A percentile compares a stretch with the other conserved stretches of the same genome.
phyloP scores from a whole-genome alignment of 352 stramenopile genomes.

The Phytopythium oedochilum region DNA sequence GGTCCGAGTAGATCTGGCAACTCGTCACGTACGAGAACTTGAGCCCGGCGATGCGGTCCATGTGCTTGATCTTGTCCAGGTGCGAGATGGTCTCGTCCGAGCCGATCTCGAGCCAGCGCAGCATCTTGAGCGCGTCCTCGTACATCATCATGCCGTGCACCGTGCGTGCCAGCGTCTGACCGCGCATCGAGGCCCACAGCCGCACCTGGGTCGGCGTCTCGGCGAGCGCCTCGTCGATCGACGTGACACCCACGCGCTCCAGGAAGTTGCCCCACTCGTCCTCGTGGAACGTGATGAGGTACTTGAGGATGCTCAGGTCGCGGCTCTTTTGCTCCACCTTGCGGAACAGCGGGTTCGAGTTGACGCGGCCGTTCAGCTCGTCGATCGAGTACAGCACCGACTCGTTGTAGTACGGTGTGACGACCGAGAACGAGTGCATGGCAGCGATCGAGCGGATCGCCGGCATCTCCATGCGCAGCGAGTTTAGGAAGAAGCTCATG shows the following conservation, averaged over 20 bases:
- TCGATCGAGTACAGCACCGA: conserved; percentile 82
- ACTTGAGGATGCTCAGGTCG: conserved; percentile 87
- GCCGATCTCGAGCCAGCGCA: conserved; percentile 86
- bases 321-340: conserved; percentile 83
- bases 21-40: conserved; percentile 90
- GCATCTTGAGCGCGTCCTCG: conserved; percentile 86
- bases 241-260: conserved; percentile 68
- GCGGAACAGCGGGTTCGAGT: conserved; percentile 78
- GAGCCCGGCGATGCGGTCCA: conserved; percentile 80
- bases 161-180: conserved; percentile 79
- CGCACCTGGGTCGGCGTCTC: conserved; percentile 83
- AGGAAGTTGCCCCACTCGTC: conserved; percentile 88
- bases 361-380: conserved; percentile 78
- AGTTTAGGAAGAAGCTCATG: conserved; percentile 91
- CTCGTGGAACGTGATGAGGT: conserved; percentile 84
- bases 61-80: conserved; percentile 88
- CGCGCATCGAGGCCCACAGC: conserved; percentile 83
- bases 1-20: conserved; percentile 87
- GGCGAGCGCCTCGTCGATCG: conserved; percentile 74
- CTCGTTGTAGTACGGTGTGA: conserved; percentile 89
- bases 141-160: conserved; percentile 92
- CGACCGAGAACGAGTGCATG: conserved; percentile 87
- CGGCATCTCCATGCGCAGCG: conserved; percentile 87
- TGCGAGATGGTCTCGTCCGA: conserved; percentile 81
- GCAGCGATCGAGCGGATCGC: conserved; percentile 74